Conservation (phyloP, 1,284 basidiomycete species). For the Ganoderma lucidum region DNA sequence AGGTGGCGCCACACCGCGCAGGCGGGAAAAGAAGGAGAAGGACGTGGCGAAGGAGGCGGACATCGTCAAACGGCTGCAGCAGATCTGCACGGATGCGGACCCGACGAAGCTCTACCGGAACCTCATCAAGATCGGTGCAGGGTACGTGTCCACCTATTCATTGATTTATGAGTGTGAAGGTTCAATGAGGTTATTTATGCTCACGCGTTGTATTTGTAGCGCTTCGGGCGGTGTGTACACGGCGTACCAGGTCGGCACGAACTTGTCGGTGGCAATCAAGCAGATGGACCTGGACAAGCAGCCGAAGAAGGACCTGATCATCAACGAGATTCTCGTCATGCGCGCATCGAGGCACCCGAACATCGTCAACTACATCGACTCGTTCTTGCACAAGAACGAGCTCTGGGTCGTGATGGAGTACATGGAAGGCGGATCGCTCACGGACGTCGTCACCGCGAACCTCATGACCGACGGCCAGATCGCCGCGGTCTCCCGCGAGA, state of each 20-base stretch:
- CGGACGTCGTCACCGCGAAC: slow-evolving; percentile 97
- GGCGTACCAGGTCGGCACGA: slow-evolving; percentile 95
- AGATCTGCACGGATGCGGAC: slow-evolving; percentile 97
- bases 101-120: slow-evolving; percentile 94
- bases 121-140: slow-evolving; percentile 97
- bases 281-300: slow-evolving; percentile 99
- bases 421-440: slow-evolving; percentile 95
- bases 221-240: slow-evolving; percentile 99
- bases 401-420: slow-evolving; percentile 99
- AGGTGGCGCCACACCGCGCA: slow-evolving; percentile 79
- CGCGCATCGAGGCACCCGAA: slow-evolving; percentile 95
- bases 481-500: slow-evolving; percentile 92
- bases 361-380: slow-evolving; percentile 99
- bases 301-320: slow-evolving; percentile 99
- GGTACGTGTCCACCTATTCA: slow-evolving; percentile 59
- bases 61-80: slow-evolving; percentile 89
- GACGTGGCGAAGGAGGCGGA: slow-evolving; percentile 89
- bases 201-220: slow-evolving; percentile 47
- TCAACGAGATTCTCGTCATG: slow-evolving; percentile 99
- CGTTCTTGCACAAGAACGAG: slow-evolving; percentile 97
- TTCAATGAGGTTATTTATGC: not conserved
- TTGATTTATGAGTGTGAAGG: not conserved
- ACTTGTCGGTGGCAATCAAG: slow-evolving; percentile 96
- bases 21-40: slow-evolving; percentile 86
- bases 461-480: slow-evolving; percentile 97